phyloP scores from a whole-genome alignment of 2,329 filamentous ascomycete species.

The Alternaria arborescens region DNA sequence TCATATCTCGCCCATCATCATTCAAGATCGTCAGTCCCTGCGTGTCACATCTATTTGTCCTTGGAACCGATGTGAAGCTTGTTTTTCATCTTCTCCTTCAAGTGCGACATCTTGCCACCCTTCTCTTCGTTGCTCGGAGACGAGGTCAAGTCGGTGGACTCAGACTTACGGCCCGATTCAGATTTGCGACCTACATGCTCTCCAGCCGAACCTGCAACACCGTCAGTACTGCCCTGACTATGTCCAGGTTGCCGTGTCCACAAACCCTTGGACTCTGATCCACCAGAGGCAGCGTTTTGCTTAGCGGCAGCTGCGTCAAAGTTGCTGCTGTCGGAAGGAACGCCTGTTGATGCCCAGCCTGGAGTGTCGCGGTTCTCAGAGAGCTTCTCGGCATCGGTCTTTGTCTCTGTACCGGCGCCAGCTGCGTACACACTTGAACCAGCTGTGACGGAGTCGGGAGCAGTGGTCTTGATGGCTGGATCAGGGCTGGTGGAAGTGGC shows the following conservation, averaged over 20 bases:
- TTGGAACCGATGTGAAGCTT: slow-evolving; percentile 66
- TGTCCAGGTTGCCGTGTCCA: slow-evolving; percentile 33
- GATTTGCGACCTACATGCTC: slow-evolving; percentile 59
- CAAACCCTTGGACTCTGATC: slow-evolving; percentile 54
- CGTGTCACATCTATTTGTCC: slow-evolving; percentile 33
- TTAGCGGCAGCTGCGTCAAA: slow-evolving; percentile 72
- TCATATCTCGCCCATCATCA: slow-evolving; percentile 30
- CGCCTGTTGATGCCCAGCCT: slow-evolving; percentile 62
- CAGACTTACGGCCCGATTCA: slow-evolving; percentile 49
- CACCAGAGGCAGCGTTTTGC: slow-evolving; percentile 38
- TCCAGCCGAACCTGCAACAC: slow-evolving; percentile 60
- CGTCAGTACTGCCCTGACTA: slow-evolving; percentile 46
- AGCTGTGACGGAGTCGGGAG: slow-evolving; percentile 22
- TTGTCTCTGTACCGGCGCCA: slow-evolving; percentile 21
- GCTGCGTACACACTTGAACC: slow-evolving; percentile 21
- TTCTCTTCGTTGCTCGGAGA: slow-evolving; percentile 28
- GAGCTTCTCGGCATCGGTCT: slow-evolving; percentile 32
- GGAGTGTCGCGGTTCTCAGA: slow-evolving; percentile 48
- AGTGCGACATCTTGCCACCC: slow-evolving; percentile 58
- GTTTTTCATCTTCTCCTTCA: slow-evolving; percentile 73
- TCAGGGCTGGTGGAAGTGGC: slow-evolving; percentile 15
- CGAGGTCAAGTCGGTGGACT: slow-evolving; percentile 29
- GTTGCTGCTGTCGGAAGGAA: slow-evolving; percentile 58
- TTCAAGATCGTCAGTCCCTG: neutral
- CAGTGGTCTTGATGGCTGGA: slow-evolving; percentile 22